A percentile compares a stretch with the other conserved stretches of the same genome.
Evolutionary conservation across 2,329 filamentous ascomycete genomes (phyloP).

Genomic region (Alternaria sp.): DNA sequence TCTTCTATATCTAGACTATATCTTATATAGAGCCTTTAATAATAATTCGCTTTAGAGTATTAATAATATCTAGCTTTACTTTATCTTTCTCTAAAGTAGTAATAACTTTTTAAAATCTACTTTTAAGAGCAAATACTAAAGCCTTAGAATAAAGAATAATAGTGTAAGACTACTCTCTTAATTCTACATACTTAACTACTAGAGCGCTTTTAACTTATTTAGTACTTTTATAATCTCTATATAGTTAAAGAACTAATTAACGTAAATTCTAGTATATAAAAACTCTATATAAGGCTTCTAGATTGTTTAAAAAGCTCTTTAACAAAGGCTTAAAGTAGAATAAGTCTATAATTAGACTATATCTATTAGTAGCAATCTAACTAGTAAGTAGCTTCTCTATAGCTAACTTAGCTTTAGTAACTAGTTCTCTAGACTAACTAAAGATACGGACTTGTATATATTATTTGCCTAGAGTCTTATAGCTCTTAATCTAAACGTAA

Average conservation of each 20-base stretch:
- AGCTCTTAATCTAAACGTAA: background rate
- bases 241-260: background rate
- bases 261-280: background rate
- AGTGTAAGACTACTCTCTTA: constrained; percentile 2
- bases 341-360: background rate
- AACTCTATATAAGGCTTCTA: background rate
- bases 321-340: background rate
- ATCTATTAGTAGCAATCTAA: background rate
- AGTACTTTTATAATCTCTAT: background rate
- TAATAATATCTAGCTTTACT: constrained; percentile 20
- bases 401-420: background rate
- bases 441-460: background rate
- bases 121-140: constrained; percentile 12
- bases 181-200: background rate
- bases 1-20: constrained; percentile 7
- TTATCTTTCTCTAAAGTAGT: constrained; percentile 19
- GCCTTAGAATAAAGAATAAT: constrained; percentile 15
- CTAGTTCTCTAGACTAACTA: background rate
- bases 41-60: constrained; percentile 22
- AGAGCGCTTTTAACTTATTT: background rate
- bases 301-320: background rate
- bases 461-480: background rate
- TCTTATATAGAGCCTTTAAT: constrained; percentile 15
- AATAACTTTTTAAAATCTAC: constrained; percentile 19
- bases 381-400: background rate